Conservation (phyloP, 2,329 filamentous ascomycete genomes). For the Zymoseptoria pseudotritici region DNA sequence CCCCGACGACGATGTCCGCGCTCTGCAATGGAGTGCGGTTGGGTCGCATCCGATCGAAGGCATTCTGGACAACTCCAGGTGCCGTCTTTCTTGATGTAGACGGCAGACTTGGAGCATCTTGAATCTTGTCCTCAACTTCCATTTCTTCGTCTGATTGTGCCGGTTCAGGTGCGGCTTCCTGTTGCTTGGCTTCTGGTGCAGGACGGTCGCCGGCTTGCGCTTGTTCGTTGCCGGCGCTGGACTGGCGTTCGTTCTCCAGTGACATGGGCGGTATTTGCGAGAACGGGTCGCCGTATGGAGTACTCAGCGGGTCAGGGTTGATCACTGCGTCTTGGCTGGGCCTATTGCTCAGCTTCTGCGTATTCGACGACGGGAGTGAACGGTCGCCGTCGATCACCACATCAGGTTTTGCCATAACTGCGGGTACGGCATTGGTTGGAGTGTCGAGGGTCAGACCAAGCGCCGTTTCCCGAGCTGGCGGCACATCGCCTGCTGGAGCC, state of each 20-base stretch:
- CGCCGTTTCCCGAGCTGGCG: constrained; percentile 1
- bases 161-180: not conserved
- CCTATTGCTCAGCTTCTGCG: not conserved
- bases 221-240: constrained; percentile 31
- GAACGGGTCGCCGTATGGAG: constrained; percentile 20
- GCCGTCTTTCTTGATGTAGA: constrained; percentile 27
- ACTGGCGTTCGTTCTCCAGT: constrained; percentile 31
- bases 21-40: constrained; percentile 56
- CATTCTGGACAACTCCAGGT: constrained; percentile 48
- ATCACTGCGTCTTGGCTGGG: constrained; percentile 8
- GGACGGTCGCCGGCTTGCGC: constrained; percentile 2
- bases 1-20: constrained; percentile 68
- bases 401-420: not conserved
- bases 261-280: constrained; percentile 19
- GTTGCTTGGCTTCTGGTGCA: not conserved
- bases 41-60: constrained; percentile 57
- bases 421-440: not conserved
- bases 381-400: too few species aligned
- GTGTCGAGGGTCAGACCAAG: not conserved
- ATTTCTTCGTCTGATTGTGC: not conserved
- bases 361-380: not conserved
- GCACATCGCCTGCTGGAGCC: not conserved
- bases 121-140: not conserved
- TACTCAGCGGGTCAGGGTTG: constrained; percentile 21
- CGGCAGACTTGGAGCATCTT: not conserved